Conservation (phyloP, 2,329 filamentous ascomycete species). For the Fusarium lyarnte region DNA sequence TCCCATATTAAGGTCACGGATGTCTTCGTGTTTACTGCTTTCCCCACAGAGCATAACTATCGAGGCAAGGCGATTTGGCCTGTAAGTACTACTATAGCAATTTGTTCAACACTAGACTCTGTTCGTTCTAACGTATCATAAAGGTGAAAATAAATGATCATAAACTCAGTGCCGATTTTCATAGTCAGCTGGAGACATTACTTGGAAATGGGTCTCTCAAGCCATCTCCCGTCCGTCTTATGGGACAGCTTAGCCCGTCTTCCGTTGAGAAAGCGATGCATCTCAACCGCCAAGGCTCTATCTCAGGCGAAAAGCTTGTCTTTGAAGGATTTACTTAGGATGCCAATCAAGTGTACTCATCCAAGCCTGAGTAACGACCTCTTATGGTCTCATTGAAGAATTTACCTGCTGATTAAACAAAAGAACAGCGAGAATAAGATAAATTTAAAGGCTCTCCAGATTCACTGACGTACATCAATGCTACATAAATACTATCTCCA, state of each 20-base stretch:
- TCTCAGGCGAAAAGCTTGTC: slow-evolving; percentile 27
- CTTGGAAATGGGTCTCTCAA: background rate
- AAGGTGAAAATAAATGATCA: slow-evolving; percentile 28
- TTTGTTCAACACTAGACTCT: too few species aligned
- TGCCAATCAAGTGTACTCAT: too few species aligned
- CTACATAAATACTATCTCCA: background rate
- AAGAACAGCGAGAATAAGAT: too few species aligned
- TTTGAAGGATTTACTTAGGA: background rate
- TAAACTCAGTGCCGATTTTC: slow-evolving; percentile 7
- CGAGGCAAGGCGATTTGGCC: slow-evolving; percentile 48
- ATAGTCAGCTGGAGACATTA: background rate
- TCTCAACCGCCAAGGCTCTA: slow-evolving; percentile 11
- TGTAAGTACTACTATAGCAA: slow-evolving; percentile 34
- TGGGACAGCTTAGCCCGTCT: slow-evolving; percentile 6
- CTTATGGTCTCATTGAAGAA: too few species aligned
- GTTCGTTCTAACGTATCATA: too few species aligned
- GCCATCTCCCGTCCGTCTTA: background rate
- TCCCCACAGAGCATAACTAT: slow-evolving; percentile 53
- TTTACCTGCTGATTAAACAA: too few species aligned
- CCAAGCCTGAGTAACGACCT: too few species aligned
- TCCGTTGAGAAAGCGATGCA: slow-evolving; percentile 10
- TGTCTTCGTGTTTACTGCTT: slow-evolving; percentile 56
- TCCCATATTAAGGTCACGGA: slow-evolving; percentile 49
- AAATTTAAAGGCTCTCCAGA: too few species aligned
- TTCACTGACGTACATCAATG: background rate